Base-by-base conservation (phyloP, 192 early-diverging fungal species). In the Umbelopsis vinacea region DNA sequence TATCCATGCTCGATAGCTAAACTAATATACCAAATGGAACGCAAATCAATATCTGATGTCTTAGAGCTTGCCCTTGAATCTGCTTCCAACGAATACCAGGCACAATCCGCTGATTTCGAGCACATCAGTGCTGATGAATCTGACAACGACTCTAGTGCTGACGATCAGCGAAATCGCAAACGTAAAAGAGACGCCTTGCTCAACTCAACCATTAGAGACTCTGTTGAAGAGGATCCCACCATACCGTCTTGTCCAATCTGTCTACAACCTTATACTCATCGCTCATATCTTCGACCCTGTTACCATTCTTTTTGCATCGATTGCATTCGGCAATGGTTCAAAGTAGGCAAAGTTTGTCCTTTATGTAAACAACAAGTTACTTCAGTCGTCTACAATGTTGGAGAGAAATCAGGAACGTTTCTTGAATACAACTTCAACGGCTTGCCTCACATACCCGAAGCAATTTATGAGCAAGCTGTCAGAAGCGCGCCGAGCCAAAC, bases 291-390 rank as follows among this genome's bases (percentile, higher is more conserved):
- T 35, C 37, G 68, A 11, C 76, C 71, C 10, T 78, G 76, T 15
- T 78, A 69, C 60, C 76, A 78, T 54, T 73, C 68, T 3, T 78
- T 73, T 46, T 78, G 76, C 26, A 70, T 78, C 38, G 15, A 46
- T 0, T 78, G 76, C 68, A 78, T 78, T 60, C 47, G 55, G 14
- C 67, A 69, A 19, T 78, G 76, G 76, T 70, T 70, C 12, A 66
- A 70, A 46, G 48, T 73, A 21, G 52, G 71, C 9, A 57, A 68
- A 26, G n/a, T 33, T 19, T 78, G 76, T 66, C 76, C 76, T 17
- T 26, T 78, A 46, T 78, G 76, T 47, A 70, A 72, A 66, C 67
- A 53, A 24, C 37, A 60, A 9, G 54, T 53, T 24, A 50, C 33
- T 6, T 73, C 68, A 0, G 2, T 78, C 14, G 57, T 73, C 1